These are phyloP conservation scores for Acer negundo DNA, from an alignment of 345 rosid genomes.

Conservation along the genomic window DNA sequence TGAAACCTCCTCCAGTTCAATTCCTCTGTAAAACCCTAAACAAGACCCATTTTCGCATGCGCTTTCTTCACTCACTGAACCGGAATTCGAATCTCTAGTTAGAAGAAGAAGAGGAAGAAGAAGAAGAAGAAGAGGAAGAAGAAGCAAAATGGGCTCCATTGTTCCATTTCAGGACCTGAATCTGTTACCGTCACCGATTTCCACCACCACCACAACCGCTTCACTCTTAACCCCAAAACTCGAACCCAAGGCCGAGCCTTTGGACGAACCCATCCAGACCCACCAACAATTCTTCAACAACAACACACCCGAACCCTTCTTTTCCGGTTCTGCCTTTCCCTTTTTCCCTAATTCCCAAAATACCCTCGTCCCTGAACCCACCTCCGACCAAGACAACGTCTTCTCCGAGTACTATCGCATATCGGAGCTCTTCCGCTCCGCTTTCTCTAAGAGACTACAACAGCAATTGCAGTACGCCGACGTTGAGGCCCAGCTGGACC, in stretches of 20 bases:
- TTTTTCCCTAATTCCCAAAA: conserved; percentile 32
- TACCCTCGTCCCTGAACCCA: conserved; percentile 30
- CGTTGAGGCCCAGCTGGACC: conserved; percentile 34
- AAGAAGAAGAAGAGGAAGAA: neutral
- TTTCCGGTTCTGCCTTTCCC: conserved; percentile 30
- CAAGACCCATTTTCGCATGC: neutral
- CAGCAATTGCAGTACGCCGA: conserved; percentile 37
- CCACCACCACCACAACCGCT: conserved; percentile 24
- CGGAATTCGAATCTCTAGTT: neutral
- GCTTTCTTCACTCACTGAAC: too few species aligned
- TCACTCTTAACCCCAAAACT: conserved; percentile 41
- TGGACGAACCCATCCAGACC: conserved; percentile 33
- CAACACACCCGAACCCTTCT: neutral
- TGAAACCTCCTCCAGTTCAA: neutral
- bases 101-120: neutral
- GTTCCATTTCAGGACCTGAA: conserved; percentile 74
- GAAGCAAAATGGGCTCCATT: conserved; percentile 45
- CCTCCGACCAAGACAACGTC: conserved; percentile 39
- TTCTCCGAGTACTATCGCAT: conserved; percentile 54
- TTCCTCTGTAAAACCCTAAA: conserved; percentile 7
- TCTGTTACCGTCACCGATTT: conserved; percentile 33
- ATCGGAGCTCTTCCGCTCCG: conserved; percentile 59
- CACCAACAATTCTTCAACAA: conserved; percentile 21
- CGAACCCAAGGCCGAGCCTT: conserved; percentile 62
- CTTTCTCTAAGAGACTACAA: conserved; percentile 46